Evolutionary conservation across 805 yeast species (phyloP), one percentile per base, ranked within the genome.

Genomic region (Alloascoidea africana): DNA sequence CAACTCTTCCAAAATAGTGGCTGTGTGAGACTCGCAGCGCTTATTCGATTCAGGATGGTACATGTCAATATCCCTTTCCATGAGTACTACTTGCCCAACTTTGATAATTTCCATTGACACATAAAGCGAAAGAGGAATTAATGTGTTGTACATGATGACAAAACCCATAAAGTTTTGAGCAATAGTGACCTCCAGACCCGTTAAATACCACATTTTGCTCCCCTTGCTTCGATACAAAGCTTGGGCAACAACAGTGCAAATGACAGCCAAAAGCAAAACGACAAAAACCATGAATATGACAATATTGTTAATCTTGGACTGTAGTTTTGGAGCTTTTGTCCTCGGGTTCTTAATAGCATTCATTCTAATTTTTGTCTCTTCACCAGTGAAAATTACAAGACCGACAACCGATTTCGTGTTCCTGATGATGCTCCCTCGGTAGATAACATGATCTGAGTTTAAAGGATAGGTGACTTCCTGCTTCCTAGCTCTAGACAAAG

Each of bases 31-130:
- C 48, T 83, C 95, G 36, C 95, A 89, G 0, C 94, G 95, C 0
- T 95, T 91, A 49, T 91, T 73, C 4, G 85, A 69, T 19, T 73
- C 80, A 14, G 64, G 65, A 53, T 91, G 84, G 50, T 89, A 91
- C 95, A 91, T 85, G 57, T 93, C 97, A 36, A 91, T 72, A 57
- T 91, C 98, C 70, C 76, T 76, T 52, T 85, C 93, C 50, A 91
- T 63, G 40, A 86, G 63, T 33, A 77, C 56, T 55, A 85, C 68
- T 55, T 91, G 99, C 61, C 81, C 73, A 4, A 82, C 81, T 52
- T 91, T 91, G 51, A 87, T 86, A 42, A 91, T 79, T 54, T 93
- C 99, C 85, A 89, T 83, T 0, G 97, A 86, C 15, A 91, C 97
- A 53, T 91, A 93, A 18, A 91, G 68, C 0, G 97, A 89, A 19